phyloP scores from a whole-genome alignment of 208 protist species.

The Leishmania braziliensis region DNA sequence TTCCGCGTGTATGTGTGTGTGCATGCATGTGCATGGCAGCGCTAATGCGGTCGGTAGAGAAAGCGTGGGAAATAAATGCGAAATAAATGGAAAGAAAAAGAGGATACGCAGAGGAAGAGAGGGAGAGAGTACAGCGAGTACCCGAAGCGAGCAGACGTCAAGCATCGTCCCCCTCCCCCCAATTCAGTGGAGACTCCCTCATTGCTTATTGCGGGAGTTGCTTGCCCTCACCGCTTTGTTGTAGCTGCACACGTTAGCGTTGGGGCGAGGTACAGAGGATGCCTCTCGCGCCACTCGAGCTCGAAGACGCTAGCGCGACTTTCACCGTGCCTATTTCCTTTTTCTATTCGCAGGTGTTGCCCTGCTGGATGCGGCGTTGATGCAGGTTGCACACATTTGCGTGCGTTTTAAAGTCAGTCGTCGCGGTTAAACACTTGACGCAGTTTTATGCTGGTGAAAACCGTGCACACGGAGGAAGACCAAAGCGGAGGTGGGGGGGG shows the following conservation, averaged over 20 bases:
- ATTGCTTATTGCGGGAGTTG: neutral
- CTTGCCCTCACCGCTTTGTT: neutral
- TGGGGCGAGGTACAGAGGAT: neutral
- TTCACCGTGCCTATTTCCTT: neutral
- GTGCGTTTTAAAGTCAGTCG: neutral
- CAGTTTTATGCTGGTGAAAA: neutral
- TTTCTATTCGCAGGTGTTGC: neutral
- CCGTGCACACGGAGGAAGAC: neutral
- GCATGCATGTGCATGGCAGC: neutral
- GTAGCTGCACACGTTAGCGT: neutral
- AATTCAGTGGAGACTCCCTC: neutral
- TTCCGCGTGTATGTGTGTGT: neutral
- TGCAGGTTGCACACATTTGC: neutral
- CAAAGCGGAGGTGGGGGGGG: neutral
- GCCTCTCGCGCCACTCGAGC: neutral
- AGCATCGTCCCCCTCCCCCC: neutral
- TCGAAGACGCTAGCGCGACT: neutral
- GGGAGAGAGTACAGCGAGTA: neutral
- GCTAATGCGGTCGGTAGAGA: neutral
- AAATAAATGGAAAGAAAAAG: neutral
- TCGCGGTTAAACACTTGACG: neutral
- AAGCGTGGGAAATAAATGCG: neutral
- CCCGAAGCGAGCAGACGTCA: neutral
- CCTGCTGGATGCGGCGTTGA: neutral
- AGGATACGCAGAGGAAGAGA: neutral